A percentile compares a stretch with the other conserved stretches of the same genome.
Conservation (phyloP, 768 basidiomycete species). For the Phaeolepiota aurea region DNA sequence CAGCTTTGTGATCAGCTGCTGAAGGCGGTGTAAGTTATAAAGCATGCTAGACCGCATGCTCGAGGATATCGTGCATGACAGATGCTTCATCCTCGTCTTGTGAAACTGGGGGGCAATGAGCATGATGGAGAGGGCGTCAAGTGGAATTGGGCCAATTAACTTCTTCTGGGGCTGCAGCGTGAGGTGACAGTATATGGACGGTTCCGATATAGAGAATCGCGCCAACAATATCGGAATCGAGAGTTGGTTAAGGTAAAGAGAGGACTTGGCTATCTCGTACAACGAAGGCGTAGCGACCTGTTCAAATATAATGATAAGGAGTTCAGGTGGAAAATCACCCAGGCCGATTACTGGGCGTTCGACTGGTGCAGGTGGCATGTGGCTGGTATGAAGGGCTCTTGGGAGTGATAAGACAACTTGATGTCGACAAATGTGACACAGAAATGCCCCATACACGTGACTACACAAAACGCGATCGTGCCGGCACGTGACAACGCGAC, state of each 20-base stretch:
- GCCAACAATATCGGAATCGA: neutral
- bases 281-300: neutral
- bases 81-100: neutral
- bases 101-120: too few species aligned
- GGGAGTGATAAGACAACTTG: too few species aligned
- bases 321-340: neutral
- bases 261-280: neutral
- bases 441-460: too few species aligned
- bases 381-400: too few species aligned
- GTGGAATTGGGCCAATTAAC: neutral
- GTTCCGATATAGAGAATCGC: neutral
- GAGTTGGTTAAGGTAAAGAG: neutral
- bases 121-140: neutral
- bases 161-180: neutral
- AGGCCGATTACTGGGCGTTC: too few species aligned
- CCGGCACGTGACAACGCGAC: conserved; percentile 1
- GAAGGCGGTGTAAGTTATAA: neutral
- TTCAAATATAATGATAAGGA: neutral
- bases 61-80: neutral
- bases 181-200: neutral
- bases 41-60: neutral
- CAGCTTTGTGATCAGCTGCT: neutral
- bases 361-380: too few species aligned
- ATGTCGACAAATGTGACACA: too few species aligned
- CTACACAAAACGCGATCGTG: too few species aligned